Base-by-base conservation (phyloP, 345 rosid genomes). In the Linum trigynum region DNA sequence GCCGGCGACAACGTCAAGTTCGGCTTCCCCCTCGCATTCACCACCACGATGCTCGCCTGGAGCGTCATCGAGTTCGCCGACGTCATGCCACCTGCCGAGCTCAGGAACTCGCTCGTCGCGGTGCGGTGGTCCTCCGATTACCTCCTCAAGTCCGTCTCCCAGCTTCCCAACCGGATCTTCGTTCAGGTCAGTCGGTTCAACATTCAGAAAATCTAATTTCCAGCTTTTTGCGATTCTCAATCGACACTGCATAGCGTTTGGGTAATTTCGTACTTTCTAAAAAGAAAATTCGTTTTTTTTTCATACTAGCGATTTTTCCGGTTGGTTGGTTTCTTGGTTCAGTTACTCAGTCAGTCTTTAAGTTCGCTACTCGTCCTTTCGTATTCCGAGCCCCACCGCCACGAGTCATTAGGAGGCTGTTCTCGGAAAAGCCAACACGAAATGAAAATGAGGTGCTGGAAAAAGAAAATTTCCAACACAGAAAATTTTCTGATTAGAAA, bases 1-100 rank as follows among this genome's bases (percentile, higher is more conserved):
- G 60, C 60, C 60, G 60, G 60, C 60, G 60, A 57, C 60, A 57
- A 57, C 38, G 60, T 57, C 36, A 57, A 57, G 60, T 57, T 17
- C 60, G 38, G 38, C 0, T 57, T 57, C 37, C 60, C 60, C 9
- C 35, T 57, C 37, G 60, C 60, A 7, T 57, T 57, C 60, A 17
- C 60, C 60, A 57, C 60, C 60, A 57, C 60, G 3, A 57, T 57
- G 60, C 60, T 57, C 60, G 60, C 60, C 60, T 57, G 60, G 60
- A 17, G 60, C 0, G 37, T 57, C 9, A 57, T 57, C 36, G 60
- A 57, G 60, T 57, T 57, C 60, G 60, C 35, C 60, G 60, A 57
- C 60, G 60, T n/a, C 37, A 57, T 57, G 60, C 60, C 60, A 2
- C 60, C 60, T 1, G 6, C 5, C 4, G 60, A 57, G 60, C 60